Evolutionary conservation across 2,329 filamentous ascomycete genomes (phyloP).

Genomic region (Fusarium transvaalense): DNA sequence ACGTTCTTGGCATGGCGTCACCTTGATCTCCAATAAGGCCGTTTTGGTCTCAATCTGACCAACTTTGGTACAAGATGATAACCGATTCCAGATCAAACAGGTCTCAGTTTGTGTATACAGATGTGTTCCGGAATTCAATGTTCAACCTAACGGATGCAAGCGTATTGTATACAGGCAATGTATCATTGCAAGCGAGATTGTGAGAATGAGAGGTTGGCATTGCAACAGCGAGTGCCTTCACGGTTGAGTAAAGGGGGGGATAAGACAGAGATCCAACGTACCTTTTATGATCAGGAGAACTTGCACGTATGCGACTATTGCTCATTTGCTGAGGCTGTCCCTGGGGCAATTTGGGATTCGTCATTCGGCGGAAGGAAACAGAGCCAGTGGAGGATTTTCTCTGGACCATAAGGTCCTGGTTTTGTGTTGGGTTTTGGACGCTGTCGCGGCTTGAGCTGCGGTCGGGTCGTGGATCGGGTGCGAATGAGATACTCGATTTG

Average conservation of each 20-base stretch:
- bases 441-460: slow-evolving; percentile 47
- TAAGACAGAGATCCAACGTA: slow-evolving; percentile 48
- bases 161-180: neutral
- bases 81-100: neutral
- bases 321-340: slow-evolving; percentile 61
- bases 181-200: neutral
- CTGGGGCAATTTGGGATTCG: slow-evolving; percentile 62
- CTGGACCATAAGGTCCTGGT: slow-evolving; percentile 42
- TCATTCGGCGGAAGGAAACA: slow-evolving; percentile 60
- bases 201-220: neutral
- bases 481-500: slow-evolving; percentile 53
- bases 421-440: slow-evolving; percentile 44
- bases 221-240: neutral
- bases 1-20: slow-evolving; percentile 27
- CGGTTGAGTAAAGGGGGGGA: neutral
- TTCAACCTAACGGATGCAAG: neutral
- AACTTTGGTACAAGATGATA: slow-evolving; percentile 9
- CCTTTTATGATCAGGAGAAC: slow-evolving; percentile 64
- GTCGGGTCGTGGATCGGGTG: slow-evolving; percentile 50
- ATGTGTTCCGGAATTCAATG: neutral
- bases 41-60: slow-evolving; percentile 29
- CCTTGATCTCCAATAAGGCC: slow-evolving; percentile 14
- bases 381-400: slow-evolving; percentile 63
- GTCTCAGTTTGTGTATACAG: neutral
- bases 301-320: slow-evolving; percentile 58